A percentile compares a stretch with the other conserved stretches of the same genome.
Evolutionary conservation across 2,329 filamentous ascomycete species (phyloP).

Genomic region (Plenodomus biglobosus): DNA sequence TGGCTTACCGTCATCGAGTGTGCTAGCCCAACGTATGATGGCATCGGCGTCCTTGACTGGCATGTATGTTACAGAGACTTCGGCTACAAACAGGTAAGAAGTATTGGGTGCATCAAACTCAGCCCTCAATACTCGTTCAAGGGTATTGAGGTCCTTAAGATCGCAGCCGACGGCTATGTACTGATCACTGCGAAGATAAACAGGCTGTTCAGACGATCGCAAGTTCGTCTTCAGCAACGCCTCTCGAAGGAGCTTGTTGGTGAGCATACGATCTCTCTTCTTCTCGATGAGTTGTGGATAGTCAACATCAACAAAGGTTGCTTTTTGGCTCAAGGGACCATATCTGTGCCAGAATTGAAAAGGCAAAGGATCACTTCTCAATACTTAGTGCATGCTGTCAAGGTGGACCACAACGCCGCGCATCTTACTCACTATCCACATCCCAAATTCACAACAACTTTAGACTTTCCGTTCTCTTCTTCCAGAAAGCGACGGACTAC

Average conservation of each 20-base stretch:
- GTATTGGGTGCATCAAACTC: constrained; percentile 61
- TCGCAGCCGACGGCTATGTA: constrained; percentile 85
- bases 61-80: constrained; percentile 93
- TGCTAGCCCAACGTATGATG: constrained; percentile 76
- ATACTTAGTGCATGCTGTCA: constrained; percentile 18
- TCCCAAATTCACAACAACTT: constrained; percentile 80
- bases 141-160: constrained; percentile 64
- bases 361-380: constrained; percentile 75
- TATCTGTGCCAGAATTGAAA: constrained; percentile 78
- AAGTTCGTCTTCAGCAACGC: constrained; percentile 31
- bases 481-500: constrained; percentile 73
- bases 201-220: constrained; percentile 29
- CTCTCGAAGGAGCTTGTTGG: constrained; percentile 51
- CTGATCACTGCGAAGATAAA: constrained; percentile 56
- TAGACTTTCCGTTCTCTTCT: constrained; percentile 57
- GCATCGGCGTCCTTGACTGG: constrained; percentile 70
- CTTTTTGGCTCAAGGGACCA: constrained; percentile 57
- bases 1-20: constrained; percentile 64
- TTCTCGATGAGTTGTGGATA: constrained; percentile 76
- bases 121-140: constrained; percentile 62
- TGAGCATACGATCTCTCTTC: constrained; percentile 69
- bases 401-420: constrained; percentile 1
- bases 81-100: constrained; percentile 76
- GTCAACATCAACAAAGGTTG: constrained; percentile 80
- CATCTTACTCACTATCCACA: constrained; percentile 77